phyloP scores from a whole-genome alignment of 2,329 filamentous ascomycete species.

The Trichoderma sp. region DNA sequence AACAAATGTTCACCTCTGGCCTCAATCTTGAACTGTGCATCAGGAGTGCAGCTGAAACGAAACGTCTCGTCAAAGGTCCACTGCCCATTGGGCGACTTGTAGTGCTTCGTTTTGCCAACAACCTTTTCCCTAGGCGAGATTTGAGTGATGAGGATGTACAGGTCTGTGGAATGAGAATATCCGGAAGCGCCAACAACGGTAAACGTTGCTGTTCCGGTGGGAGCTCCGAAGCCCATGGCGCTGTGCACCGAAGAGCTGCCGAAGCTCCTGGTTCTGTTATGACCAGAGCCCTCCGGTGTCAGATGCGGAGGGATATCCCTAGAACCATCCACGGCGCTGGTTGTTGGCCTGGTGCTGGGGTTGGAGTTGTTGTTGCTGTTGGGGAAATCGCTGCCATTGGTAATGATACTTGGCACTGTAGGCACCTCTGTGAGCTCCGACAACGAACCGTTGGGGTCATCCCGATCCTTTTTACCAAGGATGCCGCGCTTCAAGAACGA shows the following conservation, averaged over 20 bases:
- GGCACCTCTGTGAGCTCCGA: constrained; percentile 41
- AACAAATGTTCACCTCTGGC: constrained; percentile 85
- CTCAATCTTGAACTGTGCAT: constrained; percentile 80
- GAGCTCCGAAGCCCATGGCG: constrained; percentile 54
- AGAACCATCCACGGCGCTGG: constrained; percentile 32
- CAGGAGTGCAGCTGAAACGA: constrained; percentile 73
- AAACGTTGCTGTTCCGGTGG: constrained; percentile 75
- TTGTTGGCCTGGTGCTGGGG: constrained; percentile 43
- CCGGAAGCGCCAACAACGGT: constrained; percentile 75
- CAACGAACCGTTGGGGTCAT: constrained; percentile 49
- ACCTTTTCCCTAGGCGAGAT: constrained; percentile 69
- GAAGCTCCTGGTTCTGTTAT: constrained; percentile 56
- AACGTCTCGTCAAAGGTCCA: constrained; percentile 77
- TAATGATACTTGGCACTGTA: constrained; percentile 34
- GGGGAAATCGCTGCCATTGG: constrained; percentile 30
- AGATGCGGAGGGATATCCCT: neutral
- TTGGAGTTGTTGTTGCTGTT: constrained; percentile 29
- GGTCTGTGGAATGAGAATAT: constrained; percentile 71
- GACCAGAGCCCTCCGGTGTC: constrained; percentile 29
- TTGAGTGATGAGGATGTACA: constrained; percentile 74
- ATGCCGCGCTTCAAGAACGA: constrained; percentile 87
- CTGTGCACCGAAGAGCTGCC: constrained; percentile 67
- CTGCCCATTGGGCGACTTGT: constrained; percentile 67
- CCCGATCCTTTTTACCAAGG: constrained; percentile 67
- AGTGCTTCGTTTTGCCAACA: constrained; percentile 88